Percentiles rank a stretch among this genome's conserved stretches.
phyloP scores from a whole-genome alignment of 2,329 filamentous ascomycete species.

The Cladosporium cucumerinum region DNA sequence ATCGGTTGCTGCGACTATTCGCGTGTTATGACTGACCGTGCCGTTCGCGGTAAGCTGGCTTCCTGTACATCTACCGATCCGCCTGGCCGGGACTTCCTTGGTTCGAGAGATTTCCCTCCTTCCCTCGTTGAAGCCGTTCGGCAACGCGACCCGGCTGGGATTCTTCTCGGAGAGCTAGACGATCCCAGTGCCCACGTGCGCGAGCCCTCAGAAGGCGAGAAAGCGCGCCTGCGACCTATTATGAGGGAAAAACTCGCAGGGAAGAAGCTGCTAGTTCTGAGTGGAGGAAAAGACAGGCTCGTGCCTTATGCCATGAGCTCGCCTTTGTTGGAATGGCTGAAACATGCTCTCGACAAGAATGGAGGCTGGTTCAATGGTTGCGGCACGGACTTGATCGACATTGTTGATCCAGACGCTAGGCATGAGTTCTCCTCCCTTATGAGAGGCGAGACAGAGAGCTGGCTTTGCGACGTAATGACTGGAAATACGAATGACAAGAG shows the following conservation, averaged over 20 bases:
- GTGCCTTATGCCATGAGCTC: slow-evolving; percentile 64
- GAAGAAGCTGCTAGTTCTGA: slow-evolving; percentile 64
- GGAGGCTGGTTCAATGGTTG: slow-evolving; percentile 55
- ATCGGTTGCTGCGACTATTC: slow-evolving; percentile 90
- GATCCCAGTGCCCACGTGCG: slow-evolving; percentile 31
- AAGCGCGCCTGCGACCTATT: slow-evolving; percentile 40
- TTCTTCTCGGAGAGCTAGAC: slow-evolving; percentile 56
- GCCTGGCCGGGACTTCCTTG: slow-evolving; percentile 64
- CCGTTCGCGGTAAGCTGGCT: slow-evolving; percentile 63
- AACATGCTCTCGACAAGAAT: slow-evolving; percentile 45
- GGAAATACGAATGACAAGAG: slow-evolving; percentile 5
- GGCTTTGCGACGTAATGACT: slow-evolving; percentile 51
- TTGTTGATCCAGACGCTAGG: slow-evolving; percentile 64
- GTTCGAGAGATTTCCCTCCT: slow-evolving; percentile 72
- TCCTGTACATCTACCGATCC: slow-evolving; percentile 54
- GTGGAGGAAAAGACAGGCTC: slow-evolving; percentile 65
- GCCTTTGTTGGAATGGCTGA: slow-evolving; percentile 61
- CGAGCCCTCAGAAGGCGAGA: slow-evolving; percentile 41
- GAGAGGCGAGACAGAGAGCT: slow-evolving; percentile 63
- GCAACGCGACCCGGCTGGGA: slow-evolving; percentile 69
- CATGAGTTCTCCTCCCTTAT: slow-evolving; percentile 68
- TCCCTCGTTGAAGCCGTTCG: slow-evolving; percentile 62
- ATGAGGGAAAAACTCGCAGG: slow-evolving; percentile 41
- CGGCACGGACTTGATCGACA: slow-evolving; percentile 58
- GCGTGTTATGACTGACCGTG: slow-evolving; percentile 75